Base-by-base conservation (phyloP, 2,329 filamentous ascomycete genomes). In the Tolypocladium sp. region DNA sequence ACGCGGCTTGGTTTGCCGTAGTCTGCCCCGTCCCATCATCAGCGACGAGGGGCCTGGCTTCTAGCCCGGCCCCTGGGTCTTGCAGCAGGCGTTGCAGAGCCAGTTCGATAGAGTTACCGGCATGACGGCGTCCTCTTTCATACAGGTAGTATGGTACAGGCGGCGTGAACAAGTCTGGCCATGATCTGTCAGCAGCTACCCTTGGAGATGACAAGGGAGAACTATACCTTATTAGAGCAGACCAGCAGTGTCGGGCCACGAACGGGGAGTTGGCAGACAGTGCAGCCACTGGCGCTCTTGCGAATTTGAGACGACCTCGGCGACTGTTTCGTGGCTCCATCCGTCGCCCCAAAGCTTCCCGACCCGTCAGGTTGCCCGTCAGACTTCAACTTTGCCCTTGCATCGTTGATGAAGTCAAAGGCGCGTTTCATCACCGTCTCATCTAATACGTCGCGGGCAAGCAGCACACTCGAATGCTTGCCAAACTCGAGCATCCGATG, bases 401-500 rank as follows among this genome's bases (percentile, higher is more conserved):
- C 77, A 17, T 75, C 70, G 30, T 79, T 75, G 57, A 84, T 73
- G 10, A 76, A 65, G 38, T 64, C 64, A 17, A 79, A 71, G 0
- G 78, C 79, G 46, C 77, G 69, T 9, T 71, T 62, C 22, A 84
- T 69, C 27, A 72, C 76, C 4, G 71, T 63, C 53, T 81, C 78
- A 6, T 75, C 70, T 33, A 85, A 66, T 5, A 77, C 72, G 58
- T 79, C 73, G 49, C 80, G 73, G 2, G 78, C 77, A 44, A 83
- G 72, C 55, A 85, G 72, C 56, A 81, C 77, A 44, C 75, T 76
- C 20, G 79, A 65, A 63, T 85, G 82, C 64, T 83, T 83, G 53
- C 79, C 77, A 61, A 83, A 83, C 66, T 85, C 82, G 5, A 75
- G 71, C 67, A 79, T 76, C 20, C 82, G 78, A 54, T 76, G 72